These are phyloP conservation scores for Opeltia flavorubescens DNA, from an alignment of 495 filamentous ascomycete genomes.

Conservation along the genomic window DNA sequence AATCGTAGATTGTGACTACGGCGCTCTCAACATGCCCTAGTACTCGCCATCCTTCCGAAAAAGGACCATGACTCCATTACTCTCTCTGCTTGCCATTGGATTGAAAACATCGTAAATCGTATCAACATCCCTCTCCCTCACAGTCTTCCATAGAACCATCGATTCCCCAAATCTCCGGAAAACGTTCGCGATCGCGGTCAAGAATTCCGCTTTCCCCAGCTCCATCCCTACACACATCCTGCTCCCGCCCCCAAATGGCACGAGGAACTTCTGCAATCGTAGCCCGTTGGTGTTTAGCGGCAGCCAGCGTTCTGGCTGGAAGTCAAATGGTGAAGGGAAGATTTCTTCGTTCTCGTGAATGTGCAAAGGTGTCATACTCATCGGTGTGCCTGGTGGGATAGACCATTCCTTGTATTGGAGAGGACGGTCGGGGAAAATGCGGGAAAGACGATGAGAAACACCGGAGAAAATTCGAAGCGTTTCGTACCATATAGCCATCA, in stretches of 20 bases:
- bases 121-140: constrained; percentile 11
- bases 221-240: constrained; percentile 26
- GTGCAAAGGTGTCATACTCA: constrained; percentile 22
- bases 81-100: neutral
- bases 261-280: constrained; percentile 14
- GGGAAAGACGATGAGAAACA: constrained; percentile 15
- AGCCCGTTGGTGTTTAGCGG: constrained; percentile 8
- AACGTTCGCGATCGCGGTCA: constrained; percentile 27
- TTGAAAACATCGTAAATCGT: constrained; percentile 4
- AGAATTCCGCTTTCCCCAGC: constrained; percentile 33
- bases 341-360: constrained; percentile 15
- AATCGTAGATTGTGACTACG: too few relatives aligned
- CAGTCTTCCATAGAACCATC: constrained; percentile 19
- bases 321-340: constrained; percentile 18
- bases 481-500: constrained; percentile 31
- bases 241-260: constrained; percentile 21
- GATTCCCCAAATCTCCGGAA: constrained; percentile 26
- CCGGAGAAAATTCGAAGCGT: constrained; percentile 25
- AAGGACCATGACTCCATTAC: constrained; percentile 8
- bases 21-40: too few relatives aligned
- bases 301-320: constrained; percentile 33
- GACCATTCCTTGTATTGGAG: constrained; percentile 16
- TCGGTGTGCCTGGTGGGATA: constrained; percentile 23
- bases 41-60: constrained; percentile 6
- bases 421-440: constrained; percentile 13